Base-by-base conservation (phyloP, 2,329 filamentous ascomycete genomes). In the Cryphonectria parasitica region DNA sequence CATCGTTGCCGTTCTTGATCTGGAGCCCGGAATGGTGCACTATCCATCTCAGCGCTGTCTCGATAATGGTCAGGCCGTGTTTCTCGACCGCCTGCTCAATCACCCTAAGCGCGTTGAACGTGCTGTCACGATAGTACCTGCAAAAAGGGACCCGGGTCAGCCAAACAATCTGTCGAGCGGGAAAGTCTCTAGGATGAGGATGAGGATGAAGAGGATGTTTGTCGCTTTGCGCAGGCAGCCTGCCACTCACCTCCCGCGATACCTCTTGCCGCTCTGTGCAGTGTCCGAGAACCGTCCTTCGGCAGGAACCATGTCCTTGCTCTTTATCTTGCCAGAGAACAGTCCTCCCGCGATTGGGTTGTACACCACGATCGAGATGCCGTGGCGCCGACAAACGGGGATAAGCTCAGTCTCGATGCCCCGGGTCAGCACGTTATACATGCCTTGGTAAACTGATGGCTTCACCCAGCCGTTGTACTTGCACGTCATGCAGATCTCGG, bases 371-470 rank as follows among this genome's bases (percentile, higher is more conserved):
- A 96, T 86, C 73, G 94, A 91, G 31, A 96, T 85, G 1, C 91
- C 92, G 78, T 94, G 95, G 67, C 92, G 88, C 31, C 89, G 88
- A 77, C 91, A 94, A 31, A 90, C 89, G 3, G 89, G 89, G 68
- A 96, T 86, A 58, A 96, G 83, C 79, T 96, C 93, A 0, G 87
- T 79, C 79, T 96, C 93, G 73, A 95, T 90, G 68, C 87, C 88
- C 67, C 93, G 89, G 31, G 90, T 93, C 74, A 95, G 92, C 70
- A 88, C 89, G 80, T 95, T 95, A 81, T 95, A 95, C 92, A 97
- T 95, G 76, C 87, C 94, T 80, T 68, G 66, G 80, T 93, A 97
- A 69, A 97, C 89, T 0, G 91, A 94, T 0, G 94, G 94, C 54
- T 91, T 88, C 22, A 97, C 92, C 92, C 92, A 97, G 72, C 88